Evolutionary conservation across 2,329 filamentous ascomycete species (phyloP), one percentile per base, ranked within the genome.

Genomic region (Colletotrichum brevisporum): DNA sequence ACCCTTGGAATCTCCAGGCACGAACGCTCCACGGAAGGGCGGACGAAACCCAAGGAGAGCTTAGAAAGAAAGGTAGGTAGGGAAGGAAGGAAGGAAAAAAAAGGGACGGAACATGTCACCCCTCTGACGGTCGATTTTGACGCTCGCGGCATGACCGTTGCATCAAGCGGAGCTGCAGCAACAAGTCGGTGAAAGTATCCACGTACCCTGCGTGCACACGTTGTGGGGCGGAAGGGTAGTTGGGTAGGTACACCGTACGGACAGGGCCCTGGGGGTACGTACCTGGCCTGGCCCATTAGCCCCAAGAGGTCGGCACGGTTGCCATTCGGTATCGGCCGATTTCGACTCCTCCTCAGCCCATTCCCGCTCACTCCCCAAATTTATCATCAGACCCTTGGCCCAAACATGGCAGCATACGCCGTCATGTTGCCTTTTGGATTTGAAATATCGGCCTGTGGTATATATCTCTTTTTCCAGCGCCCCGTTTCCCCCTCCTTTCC

Each of bases 261-360:
- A n/a, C n/a, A n/a, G n/a, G n/a, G n/a, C n/a, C n/a, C 63, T 13
- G 21, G 31, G 53, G 36, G 48, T 55, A 67, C 63, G 68, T 70
- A 68, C 48, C 45, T 13, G 64, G 24, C 63, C 54, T 59, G 64
- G 58, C 57, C 21, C 21, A 24, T 2, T 24, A 24, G 21, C 21
- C 57, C 57, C 54, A 53, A 59, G 24, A 57, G 63, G 18, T 45
- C 54, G 64, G 59, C 59, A 36, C 62, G 67, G 67, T 69, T 61
- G 63, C 67, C 66, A 68, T 67, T 72, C 71, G 71, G 77, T 73
- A 77, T 79, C 77, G 77, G 74, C 77, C 77, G 77, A 79, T 79
- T 76, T 73, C 76, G 61, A 67, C 72, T 72, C 73, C 76, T 75
- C 70, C 75, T 79, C 77, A 78, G 77, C 73, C 77, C 77, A 79